Evolutionary conservation across 345 rosid species (phyloP).

Genomic region (Eucalyptus pumila): DNA sequence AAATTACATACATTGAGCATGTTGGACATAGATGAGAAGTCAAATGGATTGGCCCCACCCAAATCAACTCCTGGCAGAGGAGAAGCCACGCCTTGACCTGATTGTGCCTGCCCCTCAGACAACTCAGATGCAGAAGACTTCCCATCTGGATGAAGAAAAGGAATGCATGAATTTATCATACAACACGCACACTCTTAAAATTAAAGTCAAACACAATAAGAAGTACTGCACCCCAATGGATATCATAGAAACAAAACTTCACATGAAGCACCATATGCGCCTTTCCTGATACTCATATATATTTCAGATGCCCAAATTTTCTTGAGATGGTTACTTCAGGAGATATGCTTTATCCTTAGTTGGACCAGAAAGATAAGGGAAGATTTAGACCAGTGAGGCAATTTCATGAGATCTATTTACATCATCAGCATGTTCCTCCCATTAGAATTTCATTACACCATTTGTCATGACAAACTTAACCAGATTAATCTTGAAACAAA

Average conservation of each 20-base stretch:
- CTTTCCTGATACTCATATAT: not conserved
- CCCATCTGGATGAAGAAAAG: conserved; percentile 25
- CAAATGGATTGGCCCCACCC: conserved; percentile 54
- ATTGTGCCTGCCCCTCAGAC: conserved; percentile 36
- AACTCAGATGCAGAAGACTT: conserved; percentile 41
- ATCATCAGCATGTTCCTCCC: not conserved
- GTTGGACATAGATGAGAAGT: conserved; percentile 79
- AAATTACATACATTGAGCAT: conserved; percentile 56
- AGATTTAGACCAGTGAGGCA: not conserved
- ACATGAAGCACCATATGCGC: not conserved
- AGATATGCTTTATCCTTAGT: not conserved
- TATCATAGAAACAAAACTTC: not conserved
- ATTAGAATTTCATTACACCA: not conserved
- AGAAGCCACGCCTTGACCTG: conserved; percentile 14
- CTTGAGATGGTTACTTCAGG: not conserved
- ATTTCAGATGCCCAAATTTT: not conserved
- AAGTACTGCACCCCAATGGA: not conserved
- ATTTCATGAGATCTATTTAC: not conserved
- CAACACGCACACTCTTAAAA: not conserved
- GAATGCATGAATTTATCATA: not conserved
- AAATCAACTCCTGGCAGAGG: conserved; percentile 24
- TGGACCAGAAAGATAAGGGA: not conserved
- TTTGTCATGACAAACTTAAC: not conserved
- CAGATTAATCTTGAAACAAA: not conserved
- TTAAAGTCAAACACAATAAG: not conserved